Conservation (phyloP, 164 flowering plant species). For the Piper longum region DNA sequence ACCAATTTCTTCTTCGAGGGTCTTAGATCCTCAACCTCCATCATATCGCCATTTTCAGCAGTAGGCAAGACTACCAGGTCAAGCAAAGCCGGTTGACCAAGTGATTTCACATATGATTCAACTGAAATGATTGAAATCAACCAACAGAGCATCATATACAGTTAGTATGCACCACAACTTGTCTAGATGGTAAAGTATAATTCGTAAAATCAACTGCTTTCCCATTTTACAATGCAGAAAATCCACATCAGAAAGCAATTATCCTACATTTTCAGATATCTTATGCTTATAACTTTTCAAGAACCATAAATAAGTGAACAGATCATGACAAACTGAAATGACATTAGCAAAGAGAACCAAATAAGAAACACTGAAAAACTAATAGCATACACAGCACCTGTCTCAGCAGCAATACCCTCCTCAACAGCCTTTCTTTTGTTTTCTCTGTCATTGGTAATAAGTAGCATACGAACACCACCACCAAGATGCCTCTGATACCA, state of each 20-base stretch:
- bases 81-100: constrained; percentile 70
- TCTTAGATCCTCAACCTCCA: constrained; percentile 69
- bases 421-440: constrained; percentile 75
- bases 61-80: constrained; percentile 72
- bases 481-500: constrained; percentile 97
- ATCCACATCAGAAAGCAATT: not conserved
- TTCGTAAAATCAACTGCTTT: not conserved
- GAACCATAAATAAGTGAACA: not conserved
- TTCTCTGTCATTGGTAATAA: constrained; percentile 85
- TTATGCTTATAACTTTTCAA: not conserved
- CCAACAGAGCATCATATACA: constrained; percentile 1
- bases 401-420: constrained; percentile 90
- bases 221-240: not conserved
- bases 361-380: too few relatives aligned
- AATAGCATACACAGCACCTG: constrained; percentile 28
- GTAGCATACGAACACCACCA: constrained; percentile 37
- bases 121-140: constrained; percentile 35
- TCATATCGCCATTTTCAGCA: constrained; percentile 60
- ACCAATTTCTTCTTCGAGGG: constrained; percentile 82
- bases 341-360: not conserved
- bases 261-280: not conserved
- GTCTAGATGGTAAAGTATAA: too few relatives aligned
- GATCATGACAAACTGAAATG: not conserved
- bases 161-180: not conserved
- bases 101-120: constrained; percentile 77